phyloP scores from a whole-genome alignment of 1,284 basidiomycete species.

The Sporisorium iseilematis-ciliati region DNA sequence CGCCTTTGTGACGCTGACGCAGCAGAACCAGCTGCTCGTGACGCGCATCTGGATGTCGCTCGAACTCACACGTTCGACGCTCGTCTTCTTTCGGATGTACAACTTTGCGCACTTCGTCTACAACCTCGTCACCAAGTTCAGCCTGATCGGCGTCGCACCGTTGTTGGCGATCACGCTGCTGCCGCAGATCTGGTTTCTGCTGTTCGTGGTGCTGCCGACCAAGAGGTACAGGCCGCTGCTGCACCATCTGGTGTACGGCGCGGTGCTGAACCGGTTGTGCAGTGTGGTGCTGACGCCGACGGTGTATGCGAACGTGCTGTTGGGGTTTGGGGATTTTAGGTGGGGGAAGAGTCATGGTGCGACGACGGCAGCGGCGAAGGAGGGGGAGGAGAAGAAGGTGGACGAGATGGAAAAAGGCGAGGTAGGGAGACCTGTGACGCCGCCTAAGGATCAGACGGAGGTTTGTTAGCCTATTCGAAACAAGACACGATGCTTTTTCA shows the following conservation, averaged over 20 bases:
- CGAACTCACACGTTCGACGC: constrained; percentile 22
- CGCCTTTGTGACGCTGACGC: constrained; percentile 27
- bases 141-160: constrained; percentile 19
- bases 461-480: not conserved
- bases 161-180: constrained; percentile 31
- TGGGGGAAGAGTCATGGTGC: constrained; percentile 39
- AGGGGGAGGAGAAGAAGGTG: not conserved
- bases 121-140: constrained; percentile 29
- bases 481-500: too few relatives aligned
- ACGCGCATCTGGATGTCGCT: constrained; percentile 36
- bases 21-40: constrained; percentile 24
- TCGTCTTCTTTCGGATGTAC: constrained; percentile 38
- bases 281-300: constrained; percentile 32
- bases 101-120: constrained; percentile 37
- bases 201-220: constrained; percentile 20
- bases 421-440: constrained; percentile 7
- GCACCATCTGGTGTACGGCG: constrained; percentile 27
- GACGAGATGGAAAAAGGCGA: constrained; percentile 25
- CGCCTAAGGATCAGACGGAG: constrained; percentile 30
- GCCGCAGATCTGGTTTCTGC: constrained; percentile 40
- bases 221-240: constrained; percentile 23
- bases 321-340: constrained; percentile 34
- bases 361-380: constrained; percentile 12
- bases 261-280: constrained; percentile 21
- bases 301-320: constrained; percentile 34